Evolutionary conservation across 2,329 filamentous ascomycete species (phyloP).

Genomic region (Ceratocystis cacaofunesta): DNA sequence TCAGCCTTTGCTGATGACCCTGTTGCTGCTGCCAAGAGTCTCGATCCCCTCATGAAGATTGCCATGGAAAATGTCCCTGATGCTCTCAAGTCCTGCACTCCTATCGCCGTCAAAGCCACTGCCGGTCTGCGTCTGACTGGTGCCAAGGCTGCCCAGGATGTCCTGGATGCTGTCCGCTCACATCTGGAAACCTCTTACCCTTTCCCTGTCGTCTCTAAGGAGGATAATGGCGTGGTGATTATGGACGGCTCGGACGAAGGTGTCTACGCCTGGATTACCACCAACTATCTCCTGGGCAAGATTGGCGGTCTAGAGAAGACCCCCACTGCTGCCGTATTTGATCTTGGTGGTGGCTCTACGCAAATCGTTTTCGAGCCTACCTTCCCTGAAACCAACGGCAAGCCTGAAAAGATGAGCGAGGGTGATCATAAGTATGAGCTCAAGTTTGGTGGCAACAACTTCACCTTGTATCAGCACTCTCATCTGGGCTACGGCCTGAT

Average conservation of each 20-base stretch:
- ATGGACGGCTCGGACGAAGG: constrained; percentile 97
- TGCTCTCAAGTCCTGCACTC: constrained; percentile 78
- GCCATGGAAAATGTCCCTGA: constrained; percentile 76
- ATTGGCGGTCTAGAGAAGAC: constrained; percentile 85
- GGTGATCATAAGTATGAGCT: constrained; percentile 95
- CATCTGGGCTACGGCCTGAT: constrained; percentile 95
- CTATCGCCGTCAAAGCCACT: constrained; percentile 94
- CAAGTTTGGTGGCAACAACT: constrained; percentile 76
- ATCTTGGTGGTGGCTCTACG: constrained; percentile 90
- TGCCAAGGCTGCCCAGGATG: constrained; percentile 62
- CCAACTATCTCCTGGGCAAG: constrained; percentile 95
- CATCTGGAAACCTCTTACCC: constrained; percentile 82
- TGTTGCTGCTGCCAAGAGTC: constrained; percentile 71
- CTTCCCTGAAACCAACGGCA: constrained; percentile 57
- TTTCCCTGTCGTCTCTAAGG: constrained; percentile 79
- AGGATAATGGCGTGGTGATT: constrained; percentile 78
- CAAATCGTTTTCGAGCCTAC: constrained; percentile 98
- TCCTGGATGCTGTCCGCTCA: constrained; percentile 67
- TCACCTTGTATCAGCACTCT: constrained; percentile 93
- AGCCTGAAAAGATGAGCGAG: constrained; percentile 69
- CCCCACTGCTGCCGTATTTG: constrained; percentile 86
- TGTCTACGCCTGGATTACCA: constrained; percentile 98
- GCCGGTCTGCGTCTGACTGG: constrained; percentile 84
- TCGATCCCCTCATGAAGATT: constrained; percentile 76
- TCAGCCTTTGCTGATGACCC: constrained; percentile 81